phyloP scores from a whole-genome alignment of 2,329 filamentous ascomycete genomes.

The Hymenoscyphus scutula region DNA sequence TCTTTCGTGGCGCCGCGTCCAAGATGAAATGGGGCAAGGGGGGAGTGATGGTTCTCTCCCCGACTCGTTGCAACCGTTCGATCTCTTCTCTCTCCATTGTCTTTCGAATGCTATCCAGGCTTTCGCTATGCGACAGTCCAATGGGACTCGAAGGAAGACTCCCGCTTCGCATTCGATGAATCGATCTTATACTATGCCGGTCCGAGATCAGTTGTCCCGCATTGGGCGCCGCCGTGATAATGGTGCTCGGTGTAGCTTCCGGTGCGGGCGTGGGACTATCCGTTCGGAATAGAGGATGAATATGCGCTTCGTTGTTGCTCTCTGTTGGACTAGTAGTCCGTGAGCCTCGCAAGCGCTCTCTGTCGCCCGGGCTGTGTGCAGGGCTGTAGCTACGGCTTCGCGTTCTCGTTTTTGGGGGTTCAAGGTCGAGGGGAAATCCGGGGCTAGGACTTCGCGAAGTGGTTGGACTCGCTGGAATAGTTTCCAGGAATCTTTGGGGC shows the following conservation, averaged over 20 bases:
- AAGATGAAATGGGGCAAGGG: constrained; percentile 62
- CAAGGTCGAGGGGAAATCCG: constrained; percentile 56
- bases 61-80: constrained; percentile 21
- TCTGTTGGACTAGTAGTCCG: constrained; percentile 35
- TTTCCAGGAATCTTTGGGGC: constrained; percentile 56
- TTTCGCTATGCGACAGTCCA: constrained; percentile 50
- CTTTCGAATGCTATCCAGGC: constrained; percentile 44
- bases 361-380: constrained; percentile 22
- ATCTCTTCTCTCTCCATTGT: constrained; percentile 33
- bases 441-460: constrained; percentile 65
- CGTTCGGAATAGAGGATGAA: constrained; percentile 74
- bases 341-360: constrained; percentile 18
- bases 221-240: constrained; percentile 67
- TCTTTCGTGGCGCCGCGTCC: constrained; percentile 50
- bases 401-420: constrained; percentile 42
- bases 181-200: constrained; percentile 48
- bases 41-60: constrained; percentile 53
- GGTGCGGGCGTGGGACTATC: constrained; percentile 68
- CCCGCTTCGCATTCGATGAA: constrained; percentile 54
- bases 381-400: constrained; percentile 35
- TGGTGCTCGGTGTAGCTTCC: constrained; percentile 64
- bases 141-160: constrained; percentile 53
- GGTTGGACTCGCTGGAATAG: constrained; percentile 66
- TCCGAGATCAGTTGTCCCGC: constrained; percentile 63
- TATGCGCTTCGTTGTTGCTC: constrained; percentile 58